These are phyloP conservation scores for Pichia californica DNA, from an alignment of 805 yeast species.

Conservation along the genomic window DNA sequence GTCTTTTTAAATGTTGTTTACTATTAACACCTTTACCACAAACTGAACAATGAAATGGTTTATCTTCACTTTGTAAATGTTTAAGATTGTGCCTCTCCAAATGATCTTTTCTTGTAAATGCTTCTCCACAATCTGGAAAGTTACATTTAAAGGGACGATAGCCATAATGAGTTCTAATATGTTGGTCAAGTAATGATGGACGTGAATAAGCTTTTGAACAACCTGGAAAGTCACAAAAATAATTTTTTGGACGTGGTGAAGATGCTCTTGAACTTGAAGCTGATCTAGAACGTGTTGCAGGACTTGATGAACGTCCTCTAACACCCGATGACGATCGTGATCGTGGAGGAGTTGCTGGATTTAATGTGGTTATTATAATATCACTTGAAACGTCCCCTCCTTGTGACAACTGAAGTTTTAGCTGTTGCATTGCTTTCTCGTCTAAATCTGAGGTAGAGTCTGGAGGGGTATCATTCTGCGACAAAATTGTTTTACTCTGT, in stretches of 20 bases:
- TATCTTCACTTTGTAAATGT: constrained; percentile 46
- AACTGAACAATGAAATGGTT: constrained; percentile 63
- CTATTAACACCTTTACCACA: constrained; percentile 84
- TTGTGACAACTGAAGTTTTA: too few relatives aligned
- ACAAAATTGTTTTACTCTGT: too few relatives aligned
- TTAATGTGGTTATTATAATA: too few relatives aligned
- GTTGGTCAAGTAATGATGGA: constrained; percentile 81
- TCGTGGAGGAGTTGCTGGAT: constrained; percentile 2
- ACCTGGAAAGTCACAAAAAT: constrained; percentile 54
- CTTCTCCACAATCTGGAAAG: constrained; percentile 47
- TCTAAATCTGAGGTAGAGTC: too few relatives aligned
- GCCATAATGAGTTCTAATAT: constrained; percentile 67
- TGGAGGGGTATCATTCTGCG: too few relatives aligned
- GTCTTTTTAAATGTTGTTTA: constrained; percentile 74
- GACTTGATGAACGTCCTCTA: constrained; percentile 8
- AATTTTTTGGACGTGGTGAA: constrained; percentile 50
- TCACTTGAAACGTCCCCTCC: too few relatives aligned
- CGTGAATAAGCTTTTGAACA: constrained; percentile 75
- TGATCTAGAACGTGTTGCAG: constrained; percentile 6
- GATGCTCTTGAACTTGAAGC: constrained; percentile 26
- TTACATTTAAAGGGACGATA: constrained; percentile 72
- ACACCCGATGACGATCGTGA: constrained; percentile 2
- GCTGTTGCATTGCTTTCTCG: too few relatives aligned
- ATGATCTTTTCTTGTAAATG: constrained; percentile 75
- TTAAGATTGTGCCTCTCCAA: constrained; percentile 67